These are phyloP conservation scores for Nannochloris sp. DNA, from an alignment of 139 green algal genomes.

Conservation along the genomic window DNA sequence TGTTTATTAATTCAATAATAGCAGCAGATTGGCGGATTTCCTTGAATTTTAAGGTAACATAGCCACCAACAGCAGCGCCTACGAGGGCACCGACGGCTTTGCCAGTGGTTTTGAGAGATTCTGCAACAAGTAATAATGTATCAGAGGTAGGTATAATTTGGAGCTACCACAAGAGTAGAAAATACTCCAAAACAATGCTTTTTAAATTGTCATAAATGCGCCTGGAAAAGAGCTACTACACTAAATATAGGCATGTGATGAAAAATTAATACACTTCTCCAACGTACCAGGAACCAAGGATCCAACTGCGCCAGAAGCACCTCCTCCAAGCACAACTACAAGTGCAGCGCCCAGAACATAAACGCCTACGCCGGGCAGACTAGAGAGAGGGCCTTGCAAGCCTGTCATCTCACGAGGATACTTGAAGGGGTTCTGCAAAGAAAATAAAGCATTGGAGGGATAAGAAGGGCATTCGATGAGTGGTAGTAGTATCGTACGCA, in stretches of 20 bases:
- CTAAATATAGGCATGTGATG: slow-evolving; percentile 13
- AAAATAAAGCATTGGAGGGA: too few species aligned
- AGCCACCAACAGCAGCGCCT: slow-evolving; percentile 33
- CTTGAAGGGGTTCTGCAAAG: slow-evolving; percentile 46
- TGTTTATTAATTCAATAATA: slow-evolving; percentile 68
- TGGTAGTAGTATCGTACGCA: too few species aligned
- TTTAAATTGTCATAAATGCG: too few species aligned
- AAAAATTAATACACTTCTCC: background rate
- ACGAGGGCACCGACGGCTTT: slow-evolving; percentile 32
- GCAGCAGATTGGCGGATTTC: slow-evolving; percentile 54
- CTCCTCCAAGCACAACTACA: slow-evolving; percentile 34
- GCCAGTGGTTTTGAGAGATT: slow-evolving; percentile 26
- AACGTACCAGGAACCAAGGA: slow-evolving; percentile 34
- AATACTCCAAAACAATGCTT: too few species aligned
- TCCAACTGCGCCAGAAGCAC: slow-evolving; percentile 14
- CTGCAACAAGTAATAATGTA: slow-evolving; percentile 11
- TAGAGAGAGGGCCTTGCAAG: slow-evolving; percentile 42
- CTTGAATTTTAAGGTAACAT: slow-evolving; percentile 31
- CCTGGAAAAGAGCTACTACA: too few species aligned
- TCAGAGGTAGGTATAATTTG: background rate
- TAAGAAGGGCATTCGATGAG: too few species aligned
- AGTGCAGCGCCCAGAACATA: slow-evolving; percentile 47
- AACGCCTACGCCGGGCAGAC: slow-evolving; percentile 46
- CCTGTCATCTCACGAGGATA: slow-evolving; percentile 40
- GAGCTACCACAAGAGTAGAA: background rate